Evolutionary conservation across 129 eudicot species (phyloP), one percentile per base, ranked within the genome.

Genomic region (Flaveria ramosissima): DNA sequence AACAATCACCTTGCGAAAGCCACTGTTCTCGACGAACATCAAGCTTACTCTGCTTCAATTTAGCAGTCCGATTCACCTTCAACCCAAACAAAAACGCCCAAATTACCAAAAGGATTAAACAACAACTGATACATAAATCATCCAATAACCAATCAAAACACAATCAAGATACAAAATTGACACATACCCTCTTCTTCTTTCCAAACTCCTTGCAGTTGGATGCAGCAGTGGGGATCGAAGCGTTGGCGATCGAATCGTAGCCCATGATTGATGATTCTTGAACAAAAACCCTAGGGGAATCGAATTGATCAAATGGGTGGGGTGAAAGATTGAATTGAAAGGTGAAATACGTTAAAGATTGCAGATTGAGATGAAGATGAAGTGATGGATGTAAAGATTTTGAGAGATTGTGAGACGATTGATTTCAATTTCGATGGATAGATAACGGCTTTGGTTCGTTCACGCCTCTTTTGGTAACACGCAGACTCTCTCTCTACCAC

Each of bases 11-110:
- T 84, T 89, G 91, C 36, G 97, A 89, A 32, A 92, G 89, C 92
- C 92, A 92, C 88, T 92, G 97, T 75, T 89, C 92, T 15, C 97
- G 91, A 55, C 97, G 97, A 73, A 84, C 93, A 85, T 89, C 96
- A 50, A 87, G 92, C 77, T 92, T 92, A 80, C 88, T 68, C 96
- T 92, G 97, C 85, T 89, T 86, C 88, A 89, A 78, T 81, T 85
- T 87, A 19, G 91, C 97, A 70, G 91, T 78, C 64, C 96, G 83
- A 65, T 92, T 92, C 45, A 82, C 96, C 97, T 92, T 61, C 64
- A 78, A 51, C 68, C 60, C 42, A 66, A 51, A 70, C 7, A 76
- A 27, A 68, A 47, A 55, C 6, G 2, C 39, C 2, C 21, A 79
- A 63, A 63, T 59, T 23, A 79, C 42, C 67, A 20, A 17, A 48